Percentiles rank a stretch among this genome's conserved stretches.
Evolutionary conservation across 495 filamentous ascomycete genomes (phyloP).

Genomic region (Neurospora intermedia): DNA sequence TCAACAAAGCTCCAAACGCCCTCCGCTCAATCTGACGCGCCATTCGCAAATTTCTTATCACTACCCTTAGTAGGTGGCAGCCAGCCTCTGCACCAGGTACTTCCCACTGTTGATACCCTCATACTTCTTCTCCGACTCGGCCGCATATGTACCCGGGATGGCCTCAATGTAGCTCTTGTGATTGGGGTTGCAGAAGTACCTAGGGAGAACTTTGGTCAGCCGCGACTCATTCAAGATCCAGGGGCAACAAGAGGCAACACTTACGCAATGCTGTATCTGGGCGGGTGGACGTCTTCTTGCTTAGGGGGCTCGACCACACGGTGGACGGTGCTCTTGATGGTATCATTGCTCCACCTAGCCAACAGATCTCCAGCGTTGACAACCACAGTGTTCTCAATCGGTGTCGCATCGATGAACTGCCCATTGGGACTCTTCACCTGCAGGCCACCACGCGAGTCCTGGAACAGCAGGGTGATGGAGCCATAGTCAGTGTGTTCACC

Average conservation of each 20-base stretch:
- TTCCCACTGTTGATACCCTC: constrained; percentile 66
- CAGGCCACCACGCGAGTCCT: constrained; percentile 70
- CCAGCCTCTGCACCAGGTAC: constrained; percentile 70
- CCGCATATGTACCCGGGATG: constrained; percentile 73
- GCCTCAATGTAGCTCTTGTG: constrained; percentile 69
- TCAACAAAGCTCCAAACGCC: neutral
- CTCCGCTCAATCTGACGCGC: neutral
- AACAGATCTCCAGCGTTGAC: constrained; percentile 88
- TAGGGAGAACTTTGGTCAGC: constrained; percentile 13
- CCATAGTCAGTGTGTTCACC: constrained; percentile 89
- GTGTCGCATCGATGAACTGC: constrained; percentile 71
- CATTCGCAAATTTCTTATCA: neutral
- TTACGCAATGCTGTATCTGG: constrained; percentile 59
- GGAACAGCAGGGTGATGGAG: constrained; percentile 79
- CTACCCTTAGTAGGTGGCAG: constrained; percentile 50
- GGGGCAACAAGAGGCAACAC: constrained; percentile 9
- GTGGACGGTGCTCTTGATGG: constrained; percentile 79
- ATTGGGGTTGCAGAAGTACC: constrained; percentile 90
- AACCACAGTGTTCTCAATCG: constrained; percentile 73
- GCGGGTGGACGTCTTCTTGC: constrained; percentile 41
- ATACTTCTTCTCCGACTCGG: constrained; percentile 65
- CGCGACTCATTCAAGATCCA: neutral
- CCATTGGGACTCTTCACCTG: constrained; percentile 73
- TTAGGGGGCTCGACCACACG: constrained; percentile 76
- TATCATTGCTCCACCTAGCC: constrained; percentile 83